A percentile compares a stretch with the other conserved stretches of the same genome.
phyloP scores from a whole-genome alignment of 257 asterid species.

The Przewalskia tangutica region DNA sequence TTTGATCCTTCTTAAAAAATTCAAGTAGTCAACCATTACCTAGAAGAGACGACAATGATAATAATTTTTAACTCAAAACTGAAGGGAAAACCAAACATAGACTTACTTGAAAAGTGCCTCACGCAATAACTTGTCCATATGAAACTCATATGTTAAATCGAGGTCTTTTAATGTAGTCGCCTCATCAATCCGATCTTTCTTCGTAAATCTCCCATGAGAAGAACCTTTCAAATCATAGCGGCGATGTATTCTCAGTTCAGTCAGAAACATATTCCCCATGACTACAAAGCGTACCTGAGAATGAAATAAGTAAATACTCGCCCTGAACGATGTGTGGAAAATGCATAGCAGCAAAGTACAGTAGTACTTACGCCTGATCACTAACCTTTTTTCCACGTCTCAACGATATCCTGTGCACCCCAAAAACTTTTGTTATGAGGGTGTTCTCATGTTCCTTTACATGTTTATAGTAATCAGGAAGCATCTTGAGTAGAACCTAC shows the following conservation, averaged over 20 bases:
- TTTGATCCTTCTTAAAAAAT: background rate
- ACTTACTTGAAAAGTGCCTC: conserved; percentile 73
- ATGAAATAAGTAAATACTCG: conserved; percentile 7
- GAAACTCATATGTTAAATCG: conserved; percentile 78
- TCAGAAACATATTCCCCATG: conserved; percentile 98
- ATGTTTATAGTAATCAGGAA: conserved; percentile 72
- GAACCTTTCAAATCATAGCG: conserved; percentile 97
- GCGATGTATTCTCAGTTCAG: conserved; percentile 86
- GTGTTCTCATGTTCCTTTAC: conserved; percentile 82
- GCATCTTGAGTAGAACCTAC: conserved; percentile 79
- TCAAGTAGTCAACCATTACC: background rate
- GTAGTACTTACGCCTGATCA: conserved; percentile 2
- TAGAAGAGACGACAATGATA: conserved; percentile 1
- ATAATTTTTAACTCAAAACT: background rate
- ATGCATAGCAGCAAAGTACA: conserved; percentile 6
- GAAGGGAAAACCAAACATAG: background rate
- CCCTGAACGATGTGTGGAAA: background rate
- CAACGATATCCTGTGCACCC: conserved; percentile 67
- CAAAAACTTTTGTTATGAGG: conserved; percentile 90
- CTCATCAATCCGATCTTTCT: conserved; percentile 64
- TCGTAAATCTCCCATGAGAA: conserved; percentile 77
- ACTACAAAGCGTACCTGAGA: conserved; percentile 88
- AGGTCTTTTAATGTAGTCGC: conserved; percentile 88
- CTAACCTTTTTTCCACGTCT: conserved; percentile 68
- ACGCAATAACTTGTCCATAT: conserved; percentile 76